These are phyloP conservation scores for Flueggea neowawraea DNA, from an alignment of 441 rosid species.

Conservation along the genomic window DNA sequence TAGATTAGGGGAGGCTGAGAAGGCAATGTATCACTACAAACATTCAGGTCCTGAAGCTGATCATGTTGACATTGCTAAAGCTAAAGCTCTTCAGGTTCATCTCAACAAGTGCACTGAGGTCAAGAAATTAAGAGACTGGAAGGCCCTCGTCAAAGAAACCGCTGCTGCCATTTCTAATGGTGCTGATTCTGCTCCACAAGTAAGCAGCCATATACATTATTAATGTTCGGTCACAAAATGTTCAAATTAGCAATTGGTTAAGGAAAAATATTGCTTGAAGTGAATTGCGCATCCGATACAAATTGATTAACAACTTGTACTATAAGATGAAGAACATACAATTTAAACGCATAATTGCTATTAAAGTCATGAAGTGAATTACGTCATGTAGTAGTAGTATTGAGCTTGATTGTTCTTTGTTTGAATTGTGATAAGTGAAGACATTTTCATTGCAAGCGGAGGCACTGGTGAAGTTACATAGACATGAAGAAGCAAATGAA, in stretches of 20 bases:
- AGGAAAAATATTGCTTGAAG: too few relatives aligned
- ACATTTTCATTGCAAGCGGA: slow-evolving; percentile 87
- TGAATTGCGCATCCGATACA: too few relatives aligned
- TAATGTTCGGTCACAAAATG: neutral
- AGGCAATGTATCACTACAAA: slow-evolving; percentile 75
- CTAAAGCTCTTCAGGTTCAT: slow-evolving; percentile 46
- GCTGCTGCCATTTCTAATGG: slow-evolving; percentile 52
- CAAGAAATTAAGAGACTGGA: slow-evolving; percentile 70
- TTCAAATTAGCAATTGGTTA: too few relatives aligned
- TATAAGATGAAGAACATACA: too few relatives aligned
- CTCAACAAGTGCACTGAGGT: slow-evolving; percentile 71
- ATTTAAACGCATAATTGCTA: too few relatives aligned
- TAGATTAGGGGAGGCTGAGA: slow-evolving; percentile 88
- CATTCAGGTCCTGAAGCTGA: slow-evolving; percentile 88
- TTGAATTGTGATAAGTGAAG: slow-evolving; percentile 12
- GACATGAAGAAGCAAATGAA: slow-evolving; percentile 80
- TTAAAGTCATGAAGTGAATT: too few relatives aligned
- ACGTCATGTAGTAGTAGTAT: too few relatives aligned
- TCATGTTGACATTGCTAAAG: slow-evolving; percentile 56
- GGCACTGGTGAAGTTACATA: slow-evolving; percentile 66
- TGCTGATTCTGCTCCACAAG: slow-evolving; percentile 91
- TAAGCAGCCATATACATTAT: slow-evolving; percentile 10
- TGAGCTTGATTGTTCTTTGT: too few relatives aligned
- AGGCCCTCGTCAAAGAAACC: slow-evolving; percentile 52
- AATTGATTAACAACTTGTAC: too few relatives aligned